Base-by-base conservation (phyloP, 495 filamentous ascomycete genomes). In the Ramalina peruviana region DNA sequence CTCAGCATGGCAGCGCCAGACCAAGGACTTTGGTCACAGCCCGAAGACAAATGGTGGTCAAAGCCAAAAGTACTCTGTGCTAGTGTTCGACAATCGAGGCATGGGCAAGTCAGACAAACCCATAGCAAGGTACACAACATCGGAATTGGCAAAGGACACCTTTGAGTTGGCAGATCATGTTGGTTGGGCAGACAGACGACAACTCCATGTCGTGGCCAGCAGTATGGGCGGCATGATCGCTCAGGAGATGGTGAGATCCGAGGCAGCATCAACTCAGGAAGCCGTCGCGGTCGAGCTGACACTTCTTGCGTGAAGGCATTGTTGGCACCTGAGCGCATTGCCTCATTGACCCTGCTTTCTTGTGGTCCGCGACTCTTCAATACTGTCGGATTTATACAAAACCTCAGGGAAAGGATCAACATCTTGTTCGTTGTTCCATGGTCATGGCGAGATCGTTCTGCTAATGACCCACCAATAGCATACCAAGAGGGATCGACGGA, bases 141-240 rank as follows among this genome's bases (percentile, higher is more conserved):
- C 68, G 51, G 81, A 82, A 51, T 88, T 90, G 85, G 85, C 85
- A 23, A 74, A 67, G 53, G 85, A 90, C 66, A 57, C 74, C 27
- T 45, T 84, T 48, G 86, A 89, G 54, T 60, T 90, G 16, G 61
- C 84, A 41, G 72, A 84, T 48, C 72, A 82, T 54, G 53, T 88
- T 33, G 75, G 75, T 36, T 89, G 84, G 81, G 85, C 79, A 6
- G 63, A 66, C 7, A 46, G 60, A 45, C 72, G 79, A 33, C 63
- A 72, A 41, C 54, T 94, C 6, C 76, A 94, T 62, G 60, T 92
- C 23, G 68, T 86, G 43, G 87, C 87, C 40, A 75, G 85, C 27
- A 81, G 76, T 40, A 80, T 89, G 67, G 84, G 84, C 49, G 85
- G 88, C 54, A 93, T 94, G 87, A 92, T 94, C 60, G 80, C 83